Evolutionary conservation across 495 filamentous ascomycete genomes (phyloP).

Genomic region (Neurospora intermedia): DNA sequence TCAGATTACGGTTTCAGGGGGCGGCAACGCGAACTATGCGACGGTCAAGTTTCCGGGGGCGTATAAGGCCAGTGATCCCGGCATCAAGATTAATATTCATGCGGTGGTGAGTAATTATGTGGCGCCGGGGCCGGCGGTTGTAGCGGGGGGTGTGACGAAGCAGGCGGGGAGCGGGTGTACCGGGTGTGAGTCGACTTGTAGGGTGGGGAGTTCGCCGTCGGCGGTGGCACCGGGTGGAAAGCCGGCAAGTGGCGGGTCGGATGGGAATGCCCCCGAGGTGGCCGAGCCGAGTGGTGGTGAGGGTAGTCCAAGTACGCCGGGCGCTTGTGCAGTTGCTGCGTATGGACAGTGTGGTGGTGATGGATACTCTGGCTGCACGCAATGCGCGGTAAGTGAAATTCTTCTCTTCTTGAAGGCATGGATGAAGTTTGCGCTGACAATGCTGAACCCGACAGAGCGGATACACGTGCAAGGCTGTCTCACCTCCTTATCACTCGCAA

Average conservation of each 20-base stretch:
- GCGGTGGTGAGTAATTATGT: slow-evolving; percentile 24
- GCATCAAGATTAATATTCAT: slow-evolving; percentile 42
- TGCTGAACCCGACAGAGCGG: slow-evolving; percentile 8
- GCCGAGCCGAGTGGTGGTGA: background rate
- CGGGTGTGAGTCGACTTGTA: slow-evolving; percentile 32
- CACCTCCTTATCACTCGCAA: slow-evolving; percentile 30
- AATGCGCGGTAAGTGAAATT: slow-evolving; percentile 24
- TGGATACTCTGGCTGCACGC: slow-evolving; percentile 30
- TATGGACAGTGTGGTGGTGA: slow-evolving; percentile 38
- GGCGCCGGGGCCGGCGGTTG: slow-evolving; percentile 31
- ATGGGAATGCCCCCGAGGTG: slow-evolving; percentile 1
- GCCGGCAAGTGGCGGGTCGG: background rate
- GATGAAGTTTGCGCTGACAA: background rate
- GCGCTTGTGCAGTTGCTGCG: slow-evolving; percentile 20
- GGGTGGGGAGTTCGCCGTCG: slow-evolving; percentile 23
- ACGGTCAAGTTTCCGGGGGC: slow-evolving; percentile 37
- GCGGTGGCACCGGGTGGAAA: slow-evolving; percentile 8
- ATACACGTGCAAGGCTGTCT: slow-evolving; percentile 19
- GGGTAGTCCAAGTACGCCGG: slow-evolving; percentile 4
- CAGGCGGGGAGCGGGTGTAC: slow-evolving; percentile 23
- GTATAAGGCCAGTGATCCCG: slow-evolving; percentile 36
- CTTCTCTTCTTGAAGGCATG: background rate
- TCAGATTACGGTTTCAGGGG: slow-evolving; percentile 31
- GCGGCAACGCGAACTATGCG: slow-evolving; percentile 21
- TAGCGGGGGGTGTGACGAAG: slow-evolving; percentile 26